These are phyloP conservation scores for Microsporum audouinii DNA, from an alignment of 2,329 filamentous ascomycete genomes.

Conservation along the genomic window DNA sequence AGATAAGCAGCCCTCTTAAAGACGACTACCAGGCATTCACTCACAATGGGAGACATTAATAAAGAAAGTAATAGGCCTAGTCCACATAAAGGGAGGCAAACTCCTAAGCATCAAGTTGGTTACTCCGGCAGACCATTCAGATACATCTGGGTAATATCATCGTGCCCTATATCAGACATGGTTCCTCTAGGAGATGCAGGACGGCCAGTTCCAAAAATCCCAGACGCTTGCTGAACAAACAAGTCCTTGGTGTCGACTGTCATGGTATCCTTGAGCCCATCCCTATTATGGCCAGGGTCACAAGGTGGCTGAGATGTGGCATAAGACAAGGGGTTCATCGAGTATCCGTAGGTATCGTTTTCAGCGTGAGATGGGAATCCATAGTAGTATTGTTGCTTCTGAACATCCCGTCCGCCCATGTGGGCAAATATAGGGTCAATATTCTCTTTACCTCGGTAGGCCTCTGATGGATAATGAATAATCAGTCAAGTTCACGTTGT, in stretches of 20 bases:
- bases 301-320: constrained; percentile 14
- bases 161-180: constrained; percentile 25
- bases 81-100: not conserved
- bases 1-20: not conserved
- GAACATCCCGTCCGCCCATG: constrained; percentile 16
- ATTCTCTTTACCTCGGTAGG: constrained; percentile 27
- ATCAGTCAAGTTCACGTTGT: not conserved
- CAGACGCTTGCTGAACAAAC: constrained; percentile 10
- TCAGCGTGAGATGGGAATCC: constrained; percentile 16
- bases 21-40: not conserved
- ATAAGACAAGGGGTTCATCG: constrained; percentile 25
- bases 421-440: constrained; percentile 24
- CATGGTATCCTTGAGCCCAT: constrained; percentile 6
- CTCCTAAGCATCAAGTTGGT: not conserved
- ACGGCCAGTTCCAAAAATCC: constrained; percentile 15
- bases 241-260: constrained; percentile 2
- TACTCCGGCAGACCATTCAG: constrained; percentile 17
- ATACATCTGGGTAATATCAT: constrained; percentile 26
- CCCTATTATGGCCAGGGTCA: constrained; percentile 9
- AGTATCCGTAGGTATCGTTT: constrained; percentile 20
- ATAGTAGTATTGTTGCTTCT: constrained; percentile 20
- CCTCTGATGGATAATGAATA: constrained; percentile 14
- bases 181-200: constrained; percentile 25
- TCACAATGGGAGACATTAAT: not conserved
- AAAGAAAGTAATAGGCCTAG: not conserved